Evolutionary conservation across 2,329 filamentous ascomycete species (phyloP).

Genomic region (Nothophaeocryptopus gaeumannii): DNA sequence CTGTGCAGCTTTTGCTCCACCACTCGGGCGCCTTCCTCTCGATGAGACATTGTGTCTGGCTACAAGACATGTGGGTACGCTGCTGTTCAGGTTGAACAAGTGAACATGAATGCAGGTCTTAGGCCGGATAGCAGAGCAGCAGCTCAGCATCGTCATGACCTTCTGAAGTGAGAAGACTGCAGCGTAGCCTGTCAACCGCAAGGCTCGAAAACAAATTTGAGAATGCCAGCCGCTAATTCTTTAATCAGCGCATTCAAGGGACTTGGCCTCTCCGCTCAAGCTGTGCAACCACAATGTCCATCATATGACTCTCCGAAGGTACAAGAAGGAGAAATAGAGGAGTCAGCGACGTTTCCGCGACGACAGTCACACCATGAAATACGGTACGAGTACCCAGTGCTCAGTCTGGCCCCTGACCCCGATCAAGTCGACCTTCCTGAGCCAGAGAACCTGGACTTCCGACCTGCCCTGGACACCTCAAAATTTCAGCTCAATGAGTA

Average conservation of each 20-base stretch:
- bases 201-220: too few species aligned
- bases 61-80: too few species aligned
- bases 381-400: slow-evolving; percentile 7
- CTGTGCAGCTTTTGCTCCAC: too few species aligned
- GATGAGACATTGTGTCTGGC: too few species aligned
- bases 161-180: too few species aligned
- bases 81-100: too few species aligned
- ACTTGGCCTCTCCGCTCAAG: slow-evolving; percentile 1
- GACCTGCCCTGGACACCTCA: not conserved
- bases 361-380: slow-evolving; percentile 10
- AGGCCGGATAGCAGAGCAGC: too few species aligned
- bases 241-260: slow-evolving; percentile 1
- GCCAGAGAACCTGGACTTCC: slow-evolving; percentile 2
- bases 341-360: not conserved
- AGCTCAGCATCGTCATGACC: too few species aligned
- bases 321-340: too few species aligned
- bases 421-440: slow-evolving; percentile 5
- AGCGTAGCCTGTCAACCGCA: too few species aligned
- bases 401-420: slow-evolving; percentile 6
- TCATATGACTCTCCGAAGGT: not conserved
- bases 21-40: too few species aligned
- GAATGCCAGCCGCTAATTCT: not conserved
- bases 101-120: too few species aligned
- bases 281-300: not conserved
- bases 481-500: slow-evolving; percentile 5